A percentile compares a stretch with the other conserved stretches of the same genome.
These are phyloP conservation scores for Leptoxyphium fumago DNA, from an alignment of 2,329 filamentous ascomycete species.

Conservation along the genomic window DNA sequence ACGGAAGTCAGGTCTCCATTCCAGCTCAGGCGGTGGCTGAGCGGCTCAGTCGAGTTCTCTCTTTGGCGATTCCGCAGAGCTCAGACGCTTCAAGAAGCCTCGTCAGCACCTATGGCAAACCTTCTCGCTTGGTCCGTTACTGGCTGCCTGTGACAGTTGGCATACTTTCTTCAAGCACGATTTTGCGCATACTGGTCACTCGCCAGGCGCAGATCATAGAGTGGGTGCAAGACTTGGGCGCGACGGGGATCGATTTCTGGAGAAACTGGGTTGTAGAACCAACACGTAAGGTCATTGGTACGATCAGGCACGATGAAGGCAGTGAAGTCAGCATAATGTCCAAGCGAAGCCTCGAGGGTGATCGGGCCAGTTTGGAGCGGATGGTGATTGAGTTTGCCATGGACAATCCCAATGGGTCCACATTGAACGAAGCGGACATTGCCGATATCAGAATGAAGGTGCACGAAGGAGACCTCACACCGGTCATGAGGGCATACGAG, in stretches of 20 bases:
- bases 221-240: constrained; percentile 68
- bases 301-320: constrained; percentile 80
- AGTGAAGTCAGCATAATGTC: constrained; percentile 97
- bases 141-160: constrained; percentile 66
- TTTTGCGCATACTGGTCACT: constrained; percentile 65
- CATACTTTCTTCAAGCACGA: constrained; percentile 69
- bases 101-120: constrained; percentile 55
- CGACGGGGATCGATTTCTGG: constrained; percentile 80
- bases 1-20: constrained; percentile 15
- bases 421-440: constrained; percentile 53
- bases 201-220: constrained; percentile 60
- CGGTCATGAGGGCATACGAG: constrained; percentile 82
- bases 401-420: constrained; percentile 48
- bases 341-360: constrained; percentile 75
- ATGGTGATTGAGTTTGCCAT: constrained; percentile 96
- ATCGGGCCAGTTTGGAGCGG: constrained; percentile 80
- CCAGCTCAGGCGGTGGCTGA: constrained; percentile 44
- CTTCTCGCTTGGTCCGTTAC: constrained; percentile 62
- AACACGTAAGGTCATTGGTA: constrained; percentile 65
- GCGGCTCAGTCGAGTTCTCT: constrained; percentile 55
- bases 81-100: constrained; percentile 39
- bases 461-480: constrained; percentile 80
- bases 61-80: constrained; percentile 54
- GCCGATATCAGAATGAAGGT: constrained; percentile 64
- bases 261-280: constrained; percentile 91